Base-by-base conservation (phyloP, 495 filamentous ascomycete species). In the Oleoguttula mirabilis region DNA sequence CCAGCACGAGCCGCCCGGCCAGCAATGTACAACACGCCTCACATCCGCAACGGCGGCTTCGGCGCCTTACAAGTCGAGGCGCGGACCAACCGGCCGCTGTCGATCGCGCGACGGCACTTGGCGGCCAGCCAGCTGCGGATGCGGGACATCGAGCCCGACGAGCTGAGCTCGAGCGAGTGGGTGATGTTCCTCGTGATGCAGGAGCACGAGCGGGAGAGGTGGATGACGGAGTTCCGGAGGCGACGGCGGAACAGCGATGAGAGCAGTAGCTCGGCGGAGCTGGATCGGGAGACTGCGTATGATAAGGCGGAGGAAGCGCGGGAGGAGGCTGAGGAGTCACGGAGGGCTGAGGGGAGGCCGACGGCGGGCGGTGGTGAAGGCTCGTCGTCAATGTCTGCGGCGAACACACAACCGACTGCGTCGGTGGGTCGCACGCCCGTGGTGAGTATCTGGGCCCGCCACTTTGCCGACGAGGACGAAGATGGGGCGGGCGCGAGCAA, bases 141-240 rank as follows among this genome's bases (percentile, higher is more conserved):
- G 44, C 49, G 49, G 1, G 45, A 43, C 39, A 52, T 52, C 35
- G 49, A 52, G 39, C 49, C 49, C 17, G 45, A 48, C 40, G 49
- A 52, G 35, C 45, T 52, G 28, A 39, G 23, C 45, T 48, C 44
- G 3, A 39, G 39, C 33, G 49, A 52, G 21, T 52, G 49, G 49
- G 49, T 52, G 10, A 41, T 44, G 10, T 52, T 52, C 36, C 49
- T 52, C 11, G 49, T 52, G 5, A 52, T 52, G 49, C 47, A 47
- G 16, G 45, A 43, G 35, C 25, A 21, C 20, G 49, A 52, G 35
- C 43, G 49, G 10, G 49, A 52, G 8, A 11, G 49, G 11, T 52
- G 49, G 49, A 52, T 52, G 36, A 36, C 44, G 8, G 44, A 52
- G 3, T 48, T 43, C 40, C 20, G 33, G 7, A 15, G 49, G 6